These are phyloP conservation scores for Saturnispora bothae DNA, from an alignment of 805 yeast species.

Conservation along the genomic window DNA sequence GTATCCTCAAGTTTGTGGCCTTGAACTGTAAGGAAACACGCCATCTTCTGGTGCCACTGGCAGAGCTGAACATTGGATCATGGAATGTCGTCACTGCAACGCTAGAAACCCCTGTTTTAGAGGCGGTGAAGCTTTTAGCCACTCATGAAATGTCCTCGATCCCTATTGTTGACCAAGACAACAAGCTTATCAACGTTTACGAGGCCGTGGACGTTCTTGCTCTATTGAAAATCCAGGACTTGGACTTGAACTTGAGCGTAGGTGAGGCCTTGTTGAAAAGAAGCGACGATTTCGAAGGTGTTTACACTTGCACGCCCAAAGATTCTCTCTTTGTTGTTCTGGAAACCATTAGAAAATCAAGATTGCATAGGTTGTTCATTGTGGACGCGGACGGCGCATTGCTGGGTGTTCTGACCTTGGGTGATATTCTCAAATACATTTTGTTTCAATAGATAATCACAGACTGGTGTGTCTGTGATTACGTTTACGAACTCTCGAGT, in stretches of 20 bases:
- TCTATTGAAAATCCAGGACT: slow-evolving; percentile 82
- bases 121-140: slow-evolving; percentile 76
- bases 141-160: slow-evolving; percentile 79
- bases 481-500: too few relatives aligned
- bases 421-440: slow-evolving; percentile 81
- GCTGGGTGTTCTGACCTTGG: slow-evolving; percentile 76
- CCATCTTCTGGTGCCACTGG: slow-evolving; percentile 65
- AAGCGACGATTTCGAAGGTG: slow-evolving; percentile 96
- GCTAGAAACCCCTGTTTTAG: slow-evolving; percentile 87
- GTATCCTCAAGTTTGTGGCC: slow-evolving; percentile 91
- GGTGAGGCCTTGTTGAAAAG: slow-evolving; percentile 94
- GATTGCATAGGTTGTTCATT: slow-evolving; percentile 85
- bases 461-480: too few relatives aligned
- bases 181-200: slow-evolving; percentile 72
- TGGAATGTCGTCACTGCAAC: slow-evolving; percentile 61
- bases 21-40: slow-evolving; percentile 92
- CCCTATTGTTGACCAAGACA: slow-evolving; percentile 72
- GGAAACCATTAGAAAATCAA: slow-evolving; percentile 85
- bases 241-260: slow-evolving; percentile 80
- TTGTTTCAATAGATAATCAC: slow-evolving; percentile 22
- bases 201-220: slow-evolving; percentile 94
- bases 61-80: slow-evolving; percentile 58
- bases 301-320: slow-evolving; percentile 82
- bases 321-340: slow-evolving; percentile 82
- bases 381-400: slow-evolving; percentile 76